Evolutionary conservation across 2,329 filamentous ascomycete species (phyloP).

Genomic region (Macrophomina phaseolina): DNA sequence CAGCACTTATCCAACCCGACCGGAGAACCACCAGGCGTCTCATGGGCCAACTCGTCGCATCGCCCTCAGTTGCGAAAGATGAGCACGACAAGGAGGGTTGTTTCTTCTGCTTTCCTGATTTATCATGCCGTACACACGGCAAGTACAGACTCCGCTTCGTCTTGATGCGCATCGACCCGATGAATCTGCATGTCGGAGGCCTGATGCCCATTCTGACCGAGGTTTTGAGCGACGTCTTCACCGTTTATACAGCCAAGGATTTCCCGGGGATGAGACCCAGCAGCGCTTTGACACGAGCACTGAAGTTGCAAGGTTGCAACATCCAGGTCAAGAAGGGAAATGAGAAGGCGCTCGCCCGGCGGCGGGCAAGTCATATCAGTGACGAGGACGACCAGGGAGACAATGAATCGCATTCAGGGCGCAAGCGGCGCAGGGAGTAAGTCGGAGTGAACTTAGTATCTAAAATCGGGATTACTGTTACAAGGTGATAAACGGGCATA

Average conservation of each 20-base stretch:
- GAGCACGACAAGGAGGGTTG: conserved; percentile 75
- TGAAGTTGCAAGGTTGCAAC: conserved; percentile 81
- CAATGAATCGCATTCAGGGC: conserved; percentile 40
- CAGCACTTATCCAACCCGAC: conserved; percentile 71
- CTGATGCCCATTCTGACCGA: conserved; percentile 57
- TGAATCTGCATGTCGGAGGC: conserved; percentile 59
- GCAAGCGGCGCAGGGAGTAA: conserved; percentile 37
- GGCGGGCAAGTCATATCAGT: conserved; percentile 45
- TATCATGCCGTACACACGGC: conserved; percentile 79
- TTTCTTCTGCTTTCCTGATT: conserved; percentile 85
- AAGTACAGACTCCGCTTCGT: conserved; percentile 77
- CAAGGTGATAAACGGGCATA: conserved; percentile 24
- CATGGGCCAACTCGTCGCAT: conserved; percentile 80
- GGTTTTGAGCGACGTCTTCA: conserved; percentile 72
- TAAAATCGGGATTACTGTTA: conserved; percentile 25
- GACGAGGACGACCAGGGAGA: conserved; percentile 49
- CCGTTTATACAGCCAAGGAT: conserved; percentile 82
- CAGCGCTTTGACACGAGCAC: conserved; percentile 72
- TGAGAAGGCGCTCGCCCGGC: conserved; percentile 60
- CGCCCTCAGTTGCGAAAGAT: conserved; percentile 76
- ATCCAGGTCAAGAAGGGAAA: conserved; percentile 89
- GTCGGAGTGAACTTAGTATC: conserved; percentile 5
- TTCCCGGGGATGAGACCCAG: conserved; percentile 85
- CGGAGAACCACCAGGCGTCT: conserved; percentile 74
- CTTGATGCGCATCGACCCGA: conserved; percentile 73